Base-by-base conservation (phyloP, 1,284 basidiomycete genomes). In the Phlebopus sp. region DNA sequence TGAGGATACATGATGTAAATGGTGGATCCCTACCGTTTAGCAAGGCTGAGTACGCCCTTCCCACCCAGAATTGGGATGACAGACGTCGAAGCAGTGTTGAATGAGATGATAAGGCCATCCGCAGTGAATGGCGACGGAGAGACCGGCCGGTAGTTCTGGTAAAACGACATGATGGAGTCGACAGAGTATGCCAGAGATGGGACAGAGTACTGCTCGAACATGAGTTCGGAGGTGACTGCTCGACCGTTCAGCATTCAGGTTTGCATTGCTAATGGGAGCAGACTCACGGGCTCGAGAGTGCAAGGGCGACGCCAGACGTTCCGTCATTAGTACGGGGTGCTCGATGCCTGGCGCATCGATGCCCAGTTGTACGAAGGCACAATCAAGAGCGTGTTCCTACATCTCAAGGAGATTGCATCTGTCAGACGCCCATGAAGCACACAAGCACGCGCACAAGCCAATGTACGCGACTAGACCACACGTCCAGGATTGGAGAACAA, bases 321-420 rank as follows among this genome's bases (percentile, higher is more conserved):
- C 97, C 0, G 93, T 90, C 92, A 99, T 97, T 51, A 97, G 72
- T 21, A 99, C 75, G 0, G 96, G 95, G 64, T 98, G 94, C 49
- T 90, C 79, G 29, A 97, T 77, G n/a, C 78, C 76, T 6, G 82
- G 70, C 0, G 84, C 80, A 59, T 92, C 84, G 54, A 98, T 86
- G 7, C 91, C 91, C 6, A 99, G 77, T 50, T 86, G 85, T 46
- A 90, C 75, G 64, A 98, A 95, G 32, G 90, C 87, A 70, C 90
- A 95, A 71, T 99, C 96, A 42, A 99, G 72, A 3, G 92, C 89
- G 64, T 91, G 86, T 76, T 99, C 96, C 95, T 97, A 76, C 53
- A 23, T 8, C 29, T 38, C 5, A 13, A 4, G 6, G 8, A 2
- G 31, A n/a, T 59, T 31, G 55, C 45, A 23, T 30, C 34, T 31